A percentile compares a stretch with the other conserved stretches of the same genome.
Evolutionary conservation across 2,329 filamentous ascomycete genomes (phyloP).

Genomic region (Ilyonectria destructans): DNA sequence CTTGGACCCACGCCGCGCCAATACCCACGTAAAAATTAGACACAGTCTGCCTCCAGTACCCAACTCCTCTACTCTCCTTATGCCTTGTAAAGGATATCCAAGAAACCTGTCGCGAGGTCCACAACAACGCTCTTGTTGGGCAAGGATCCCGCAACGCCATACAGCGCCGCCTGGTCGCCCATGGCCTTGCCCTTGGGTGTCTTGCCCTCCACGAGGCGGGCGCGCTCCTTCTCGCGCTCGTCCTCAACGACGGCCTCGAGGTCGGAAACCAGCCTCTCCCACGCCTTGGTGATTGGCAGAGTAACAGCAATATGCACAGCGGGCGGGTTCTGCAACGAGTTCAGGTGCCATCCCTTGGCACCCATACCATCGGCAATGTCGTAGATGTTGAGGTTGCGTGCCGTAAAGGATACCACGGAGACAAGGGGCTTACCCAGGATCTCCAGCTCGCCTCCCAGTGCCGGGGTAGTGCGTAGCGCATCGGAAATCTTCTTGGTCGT

Average conservation of each 20-base stretch:
- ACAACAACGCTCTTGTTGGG: conserved; percentile 97
- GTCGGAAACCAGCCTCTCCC: conserved; percentile 85
- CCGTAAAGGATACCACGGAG: conserved; percentile 89
- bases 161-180: conserved; percentile 89
- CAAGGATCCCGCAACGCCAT: conserved; percentile 94
- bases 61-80: conserved; percentile 56
- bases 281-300: conserved; percentile 84
- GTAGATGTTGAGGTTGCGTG: conserved; percentile 91
- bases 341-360: conserved; percentile 92
- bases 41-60: conserved; percentile 8
- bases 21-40: conserved; percentile 21
- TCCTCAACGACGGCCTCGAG: conserved; percentile 77
- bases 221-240: conserved; percentile 87
- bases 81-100: conserved; percentile 94
- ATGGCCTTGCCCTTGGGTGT: conserved; percentile 76
- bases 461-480: conserved; percentile 79
- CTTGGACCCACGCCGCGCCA: conserved; percentile 8
- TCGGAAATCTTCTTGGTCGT: conserved; percentile 86
- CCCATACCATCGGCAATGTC: conserved; percentile 94
- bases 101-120: conserved; percentile 89
- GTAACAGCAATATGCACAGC: conserved; percentile 97
- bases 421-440: conserved; percentile 90
- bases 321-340: conserved; percentile 91
- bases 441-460: conserved; percentile 80
- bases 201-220: conserved; percentile 79